Percentiles rank a stretch among this genome's conserved stretches.
Evolutionary conservation across 2,329 filamentous ascomycete genomes (phyloP).

Genomic region (Penicillium hesseltinei): DNA sequence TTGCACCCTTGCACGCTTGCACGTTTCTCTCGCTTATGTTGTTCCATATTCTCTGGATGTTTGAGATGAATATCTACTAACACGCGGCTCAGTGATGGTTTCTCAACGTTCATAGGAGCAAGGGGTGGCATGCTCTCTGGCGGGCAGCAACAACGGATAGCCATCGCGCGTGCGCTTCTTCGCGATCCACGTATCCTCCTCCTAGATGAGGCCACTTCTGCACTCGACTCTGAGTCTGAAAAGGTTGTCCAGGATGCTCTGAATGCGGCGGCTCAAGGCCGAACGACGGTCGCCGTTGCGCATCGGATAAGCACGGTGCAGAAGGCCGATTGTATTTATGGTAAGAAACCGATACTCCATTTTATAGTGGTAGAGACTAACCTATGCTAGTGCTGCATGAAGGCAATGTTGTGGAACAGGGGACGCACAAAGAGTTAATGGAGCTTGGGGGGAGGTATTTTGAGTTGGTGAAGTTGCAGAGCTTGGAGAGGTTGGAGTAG

Average conservation of each 20-base stretch:
- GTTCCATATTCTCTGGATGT: background rate
- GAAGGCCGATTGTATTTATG: no score
- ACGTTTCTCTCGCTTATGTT: no score
- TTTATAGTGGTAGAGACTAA: background rate
- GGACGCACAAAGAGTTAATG: background rate
- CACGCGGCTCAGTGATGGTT: constrained; percentile 82
- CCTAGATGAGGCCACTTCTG: constrained; percentile 71
- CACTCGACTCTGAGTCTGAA: background rate
- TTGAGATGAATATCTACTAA: constrained; percentile 67
- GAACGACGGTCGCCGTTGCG: background rate
- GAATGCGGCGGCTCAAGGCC: background rate
- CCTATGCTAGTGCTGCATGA: constrained; percentile 55
- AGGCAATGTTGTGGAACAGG: background rate
- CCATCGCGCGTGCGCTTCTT: constrained; percentile 85
- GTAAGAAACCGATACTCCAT: background rate
- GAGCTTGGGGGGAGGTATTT: background rate
- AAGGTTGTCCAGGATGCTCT: background rate
- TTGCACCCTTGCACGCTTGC: no score
- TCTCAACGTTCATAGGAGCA: constrained; percentile 79
- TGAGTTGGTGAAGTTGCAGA: background rate
- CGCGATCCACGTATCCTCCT: constrained; percentile 83
- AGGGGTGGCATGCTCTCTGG: constrained; percentile 84
- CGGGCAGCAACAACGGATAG: constrained; percentile 91
- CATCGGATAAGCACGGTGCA: no score
- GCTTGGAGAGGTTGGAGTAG: background rate